Conservation (phyloP, 352 stramenopile genomes). For the Phytophthora sp. region DNA sequence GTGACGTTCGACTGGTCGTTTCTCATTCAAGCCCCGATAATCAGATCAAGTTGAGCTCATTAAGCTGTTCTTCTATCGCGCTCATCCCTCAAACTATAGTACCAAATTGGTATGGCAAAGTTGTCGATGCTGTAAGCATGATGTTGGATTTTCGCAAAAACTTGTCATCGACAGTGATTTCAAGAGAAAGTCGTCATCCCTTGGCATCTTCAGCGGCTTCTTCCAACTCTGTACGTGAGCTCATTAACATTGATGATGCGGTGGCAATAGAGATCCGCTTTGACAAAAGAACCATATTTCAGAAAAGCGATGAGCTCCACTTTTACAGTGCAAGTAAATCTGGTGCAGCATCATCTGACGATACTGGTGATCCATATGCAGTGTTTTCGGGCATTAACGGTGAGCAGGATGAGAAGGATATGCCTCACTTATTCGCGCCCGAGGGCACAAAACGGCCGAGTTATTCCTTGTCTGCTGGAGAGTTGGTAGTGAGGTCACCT, state of each 20-base stretch:
- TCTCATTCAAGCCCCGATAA: conserved; percentile 32
- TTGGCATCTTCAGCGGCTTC: conserved; percentile 1
- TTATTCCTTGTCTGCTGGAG: conserved; percentile 44
- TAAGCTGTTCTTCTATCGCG: conserved; percentile 46
- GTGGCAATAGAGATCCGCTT: conserved; percentile 75
- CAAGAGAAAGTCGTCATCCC: conserved; percentile 65
- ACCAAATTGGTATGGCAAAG: conserved; percentile 68
- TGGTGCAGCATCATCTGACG: neutral
- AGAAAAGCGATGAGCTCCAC: conserved; percentile 35
- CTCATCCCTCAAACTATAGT: conserved; percentile 36
- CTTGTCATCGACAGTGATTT: conserved; percentile 37
- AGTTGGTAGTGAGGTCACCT: conserved; percentile 61
- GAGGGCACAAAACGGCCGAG: conserved; percentile 38
- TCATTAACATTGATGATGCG: conserved; percentile 53
- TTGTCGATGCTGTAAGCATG: conserved; percentile 59
- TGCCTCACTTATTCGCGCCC: conserved; percentile 48
- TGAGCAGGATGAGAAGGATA: conserved; percentile 28
- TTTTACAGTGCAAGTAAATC: conserved; percentile 21
- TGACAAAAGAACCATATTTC: conserved; percentile 60
- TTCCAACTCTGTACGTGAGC: conserved; percentile 12
- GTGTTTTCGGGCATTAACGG: conserved; percentile 46
- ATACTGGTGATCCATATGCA: conserved; percentile 1
- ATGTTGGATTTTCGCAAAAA: conserved; percentile 65
- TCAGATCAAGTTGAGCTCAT: conserved; percentile 24
- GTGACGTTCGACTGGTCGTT: conserved; percentile 32